Evolutionary conservation across 805 yeast genomes (phyloP), one percentile per base, ranked within the genome.

Genomic region (Kluyveromyces wickerhamii): DNA sequence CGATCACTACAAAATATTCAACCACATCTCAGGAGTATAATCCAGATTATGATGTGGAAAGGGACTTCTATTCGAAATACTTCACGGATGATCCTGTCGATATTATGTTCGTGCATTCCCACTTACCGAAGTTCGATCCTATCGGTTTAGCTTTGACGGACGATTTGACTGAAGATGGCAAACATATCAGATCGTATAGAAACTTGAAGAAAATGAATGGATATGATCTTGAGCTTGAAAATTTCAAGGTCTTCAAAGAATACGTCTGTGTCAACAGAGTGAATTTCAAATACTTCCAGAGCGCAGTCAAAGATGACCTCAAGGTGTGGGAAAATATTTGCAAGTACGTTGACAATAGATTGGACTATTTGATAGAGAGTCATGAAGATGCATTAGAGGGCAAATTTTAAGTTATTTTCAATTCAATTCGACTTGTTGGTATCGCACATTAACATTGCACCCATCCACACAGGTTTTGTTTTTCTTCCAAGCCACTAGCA

Each of bases 71-170:
- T 38, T 32, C 42, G 18, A 45, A 43, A 6, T 40, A 42, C 21
- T 40, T 52, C 39, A 34, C 36, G 13, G 36, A 36, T 12, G 40
- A 37, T 13, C 38, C 40, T 7, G 35, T 41, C 1, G 48, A 54
- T 12, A 44, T 55, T 13, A 50, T 62, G 52, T 61, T 64, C 21
- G 57, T 61, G n/a, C 69, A 64, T 44, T 58, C 63, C 9, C 57
- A 61, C 38, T 55, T 42, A 30, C 61, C 62, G 14, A 63, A 64
- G 42, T 48, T 62, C 26, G 58, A 58, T 36, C 69, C 69, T 21
- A 42, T 44, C 24, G 37, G 39, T 17, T 38, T 63, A 28, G 38
- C 47, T 14, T 22, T 33, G 2, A 40, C 44, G 7, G 35, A 43
- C 13, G 55, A 45, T 33, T 29, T 47, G 15, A 38, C 38, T 20